phyloP scores from a whole-genome alignment of 2,329 filamentous ascomycete species.

The Apiospora malaysiana region DNA sequence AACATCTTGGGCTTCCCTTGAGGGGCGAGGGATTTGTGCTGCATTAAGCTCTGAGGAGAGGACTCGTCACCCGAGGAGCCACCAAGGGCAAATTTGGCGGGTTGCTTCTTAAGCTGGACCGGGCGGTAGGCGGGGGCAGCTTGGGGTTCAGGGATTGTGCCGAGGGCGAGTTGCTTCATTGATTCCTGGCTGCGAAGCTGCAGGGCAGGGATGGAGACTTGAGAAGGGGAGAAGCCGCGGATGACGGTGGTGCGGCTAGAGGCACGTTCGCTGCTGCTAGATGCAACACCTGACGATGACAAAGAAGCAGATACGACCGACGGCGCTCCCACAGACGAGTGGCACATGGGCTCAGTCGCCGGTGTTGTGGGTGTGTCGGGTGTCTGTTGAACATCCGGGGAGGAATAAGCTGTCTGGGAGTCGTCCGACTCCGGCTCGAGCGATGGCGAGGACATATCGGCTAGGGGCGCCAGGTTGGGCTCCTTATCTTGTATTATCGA shows the following conservation, averaged over 20 bases:
- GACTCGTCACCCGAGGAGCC: slow-evolving; percentile 81
- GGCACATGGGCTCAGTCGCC: slow-evolving; percentile 36
- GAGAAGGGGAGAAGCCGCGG: slow-evolving; percentile 83
- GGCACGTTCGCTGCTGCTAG: slow-evolving; percentile 49
- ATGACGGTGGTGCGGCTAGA: slow-evolving; percentile 66
- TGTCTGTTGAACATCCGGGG: slow-evolving; percentile 63
- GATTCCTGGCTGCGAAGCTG: slow-evolving; percentile 49
- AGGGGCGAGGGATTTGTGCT: slow-evolving; percentile 40
- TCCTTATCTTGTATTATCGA: slow-evolving; percentile 91
- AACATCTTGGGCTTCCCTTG: slow-evolving; percentile 52
- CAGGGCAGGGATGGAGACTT: slow-evolving; percentile 54
- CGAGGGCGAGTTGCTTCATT: slow-evolving; percentile 51
- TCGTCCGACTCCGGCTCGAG: slow-evolving; percentile 54
- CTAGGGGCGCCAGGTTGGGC: slow-evolving; percentile 62
- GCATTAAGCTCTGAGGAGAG: slow-evolving; percentile 63
- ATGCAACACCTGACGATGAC: slow-evolving; percentile 56
- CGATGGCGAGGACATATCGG: slow-evolving; percentile 45
- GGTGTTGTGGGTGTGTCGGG: slow-evolving; percentile 44
- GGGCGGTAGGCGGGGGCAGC: slow-evolving; percentile 66
- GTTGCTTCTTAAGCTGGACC: slow-evolving; percentile 69
- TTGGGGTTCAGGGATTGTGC: slow-evolving; percentile 66
- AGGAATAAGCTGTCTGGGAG: slow-evolving; percentile 34
- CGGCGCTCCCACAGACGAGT: slow-evolving; percentile 26
- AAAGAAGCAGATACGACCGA: background rate
- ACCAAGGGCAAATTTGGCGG: slow-evolving; percentile 73